Conservation (phyloP, 2,329 filamentous ascomycete species). For the Talaromyces marneffei region DNA sequence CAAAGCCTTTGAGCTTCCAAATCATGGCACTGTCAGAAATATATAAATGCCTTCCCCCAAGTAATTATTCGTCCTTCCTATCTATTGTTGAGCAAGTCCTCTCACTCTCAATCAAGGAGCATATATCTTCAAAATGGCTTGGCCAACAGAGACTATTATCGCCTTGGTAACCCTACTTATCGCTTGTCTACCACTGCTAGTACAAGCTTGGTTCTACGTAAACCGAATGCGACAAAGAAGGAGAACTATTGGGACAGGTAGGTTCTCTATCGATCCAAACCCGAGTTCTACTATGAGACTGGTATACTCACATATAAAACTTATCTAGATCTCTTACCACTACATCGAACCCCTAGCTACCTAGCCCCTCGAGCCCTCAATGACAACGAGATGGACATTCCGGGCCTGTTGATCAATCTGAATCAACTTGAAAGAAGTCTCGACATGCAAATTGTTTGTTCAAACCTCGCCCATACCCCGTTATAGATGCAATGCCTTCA, state of each 20-base stretch:
- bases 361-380: background rate
- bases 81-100: background rate
- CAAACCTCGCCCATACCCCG: no score
- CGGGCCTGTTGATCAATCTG: background rate
- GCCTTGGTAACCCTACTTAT: background rate
- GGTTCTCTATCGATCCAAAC: background rate
- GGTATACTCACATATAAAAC: no score
- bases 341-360: background rate
- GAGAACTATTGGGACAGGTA: background rate
- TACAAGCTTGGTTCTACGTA: background rate
- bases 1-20: background rate
- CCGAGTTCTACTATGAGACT: no score
- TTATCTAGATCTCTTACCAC: background rate
- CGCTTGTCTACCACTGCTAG: background rate
- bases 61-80: background rate
- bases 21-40: background rate
- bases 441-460: constrained; percentile 2
- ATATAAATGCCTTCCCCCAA: background rate
- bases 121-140: background rate
- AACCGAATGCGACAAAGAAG: background rate
- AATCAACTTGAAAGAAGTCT: background rate
- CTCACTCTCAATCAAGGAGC: background rate
- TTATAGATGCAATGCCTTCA: background rate
- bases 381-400: background rate
- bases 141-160: background rate